phyloP scores from a whole-genome alignment of 768 basidiomycete species.

The Galerina sulciceps region DNA sequence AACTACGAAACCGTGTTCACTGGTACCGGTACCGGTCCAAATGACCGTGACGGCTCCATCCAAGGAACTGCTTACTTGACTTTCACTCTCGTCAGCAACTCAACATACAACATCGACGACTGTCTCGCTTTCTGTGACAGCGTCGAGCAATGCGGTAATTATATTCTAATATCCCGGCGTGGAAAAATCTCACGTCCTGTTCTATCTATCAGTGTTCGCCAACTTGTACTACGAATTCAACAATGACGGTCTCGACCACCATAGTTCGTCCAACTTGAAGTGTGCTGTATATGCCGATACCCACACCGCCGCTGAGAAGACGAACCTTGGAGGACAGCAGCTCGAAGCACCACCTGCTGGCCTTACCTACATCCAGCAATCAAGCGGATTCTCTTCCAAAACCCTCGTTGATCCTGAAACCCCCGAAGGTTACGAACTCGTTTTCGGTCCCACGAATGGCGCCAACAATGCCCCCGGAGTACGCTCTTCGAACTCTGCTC shows the following conservation, averaged over 20 bases:
- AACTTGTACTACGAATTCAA: slow-evolving; percentile 56
- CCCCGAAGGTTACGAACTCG: slow-evolving; percentile 49
- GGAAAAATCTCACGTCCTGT: neutral
- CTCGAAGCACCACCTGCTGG: slow-evolving; percentile 36
- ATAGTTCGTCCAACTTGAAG: slow-evolving; percentile 48
- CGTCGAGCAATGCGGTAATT: slow-evolving; percentile 45
- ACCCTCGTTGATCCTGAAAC: slow-evolving; percentile 39
- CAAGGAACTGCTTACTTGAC: slow-evolving; percentile 55
- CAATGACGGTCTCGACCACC: slow-evolving; percentile 43
- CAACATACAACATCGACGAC: slow-evolving; percentile 47
- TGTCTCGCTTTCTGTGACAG: slow-evolving; percentile 45
- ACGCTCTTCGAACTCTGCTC: slow-evolving; percentile 16
- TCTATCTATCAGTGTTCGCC: slow-evolving; percentile 41
- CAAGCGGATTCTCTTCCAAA: slow-evolving; percentile 43
- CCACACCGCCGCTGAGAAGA: slow-evolving; percentile 48
- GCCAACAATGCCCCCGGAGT: slow-evolving; percentile 52
- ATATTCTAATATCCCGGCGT: neutral
- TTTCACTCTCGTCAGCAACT: slow-evolving; percentile 47
- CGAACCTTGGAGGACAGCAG: slow-evolving; percentile 48
- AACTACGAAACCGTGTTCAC: slow-evolving; percentile 42
- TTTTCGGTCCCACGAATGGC: slow-evolving; percentile 48
- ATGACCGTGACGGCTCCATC: slow-evolving; percentile 46
- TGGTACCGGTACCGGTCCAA: slow-evolving; percentile 37
- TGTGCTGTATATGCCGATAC: slow-evolving; percentile 50
- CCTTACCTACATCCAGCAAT: slow-evolving; percentile 46